Evolutionary conservation across 2,329 filamentous ascomycete species (phyloP), one percentile per base, ranked within the genome.

Genomic region (Ophiostoma ulmi): DNA sequence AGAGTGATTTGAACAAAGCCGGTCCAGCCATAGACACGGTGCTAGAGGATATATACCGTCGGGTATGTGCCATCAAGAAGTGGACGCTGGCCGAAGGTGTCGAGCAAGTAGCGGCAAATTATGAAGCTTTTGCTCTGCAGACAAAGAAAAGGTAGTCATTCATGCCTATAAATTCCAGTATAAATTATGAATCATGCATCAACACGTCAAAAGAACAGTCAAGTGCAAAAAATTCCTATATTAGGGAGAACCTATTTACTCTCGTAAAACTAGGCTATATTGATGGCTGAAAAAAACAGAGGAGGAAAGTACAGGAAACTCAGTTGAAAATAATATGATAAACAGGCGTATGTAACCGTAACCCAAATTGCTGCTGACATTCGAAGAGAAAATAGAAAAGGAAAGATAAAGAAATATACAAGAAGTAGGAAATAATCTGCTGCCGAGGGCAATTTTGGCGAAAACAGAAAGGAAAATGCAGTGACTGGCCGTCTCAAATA

Each of bases 1-100:
- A 99, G 80, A 98, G 93, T 77, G 95, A 99, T 79, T 78, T 97
- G 72, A 92, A 98, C 78, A 86, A 82, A 26, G 95, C 94, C 0
- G 95, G 95, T 0, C 83, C 88, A 0, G 81, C 85, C 68, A 97
- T 98, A 91, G 95, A 98, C 77, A 80, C 81, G 2, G 81, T 87
- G 72, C 80, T 99, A 14, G 91, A 94, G 77, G 86, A 91, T 65
- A 90, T 94, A 73, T 88, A 91, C 70, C 83, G 89, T n/a, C 87
- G 85, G 72, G 86, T 98, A 5, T 97, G 94, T 77, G 79, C 85
- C 67, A 83, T 93, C 65, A 95, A 93, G 75, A 88, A 86, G 1
- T 98, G 95, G 94, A 78, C 79, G 0, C 78, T 97, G 71, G 85
- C 90, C 64, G 83, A 92, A 5, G 94, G 94, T 0, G 85, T 93